Percentiles rank a stretch among this genome's conserved stretches.
These are phyloP conservation scores for Gardenia jasminoides DNA, from an alignment of 257 asterid species.

Conservation along the genomic window DNA sequence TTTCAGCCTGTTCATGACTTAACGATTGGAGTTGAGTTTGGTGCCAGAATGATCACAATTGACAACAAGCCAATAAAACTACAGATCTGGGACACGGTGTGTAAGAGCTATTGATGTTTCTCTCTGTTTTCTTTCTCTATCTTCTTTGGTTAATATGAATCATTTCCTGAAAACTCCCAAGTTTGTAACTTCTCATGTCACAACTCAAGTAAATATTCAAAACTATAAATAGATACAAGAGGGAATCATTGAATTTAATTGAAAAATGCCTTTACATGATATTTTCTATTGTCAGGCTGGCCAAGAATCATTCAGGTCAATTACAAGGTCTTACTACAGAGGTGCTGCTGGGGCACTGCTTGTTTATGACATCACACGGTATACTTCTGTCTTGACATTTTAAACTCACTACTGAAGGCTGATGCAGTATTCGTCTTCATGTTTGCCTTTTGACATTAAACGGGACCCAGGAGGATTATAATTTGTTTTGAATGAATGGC, in stretches of 20 bases:
- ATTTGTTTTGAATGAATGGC: not conserved
- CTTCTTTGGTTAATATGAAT: not conserved
- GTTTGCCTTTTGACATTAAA: not conserved
- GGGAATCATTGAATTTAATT: too few species aligned
- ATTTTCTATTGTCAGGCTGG: slow-evolving; percentile 54
- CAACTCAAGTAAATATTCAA: not conserved
- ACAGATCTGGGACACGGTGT: slow-evolving; percentile 87
- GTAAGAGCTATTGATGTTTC: slow-evolving; percentile 14
- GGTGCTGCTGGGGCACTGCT: slow-evolving; percentile 90
- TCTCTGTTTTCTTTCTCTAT: not conserved
- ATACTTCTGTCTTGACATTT: slow-evolving; percentile 10
- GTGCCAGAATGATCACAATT: slow-evolving; percentile 69
- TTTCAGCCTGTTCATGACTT: slow-evolving; percentile 83
- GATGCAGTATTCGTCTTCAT: not conserved
- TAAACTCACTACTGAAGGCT: not conserved
- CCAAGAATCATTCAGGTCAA: slow-evolving; percentile 79
- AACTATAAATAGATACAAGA: not conserved
- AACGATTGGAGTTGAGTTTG: slow-evolving; percentile 80
- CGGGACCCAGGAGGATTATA: not conserved
- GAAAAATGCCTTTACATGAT: not conserved
- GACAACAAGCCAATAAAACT: slow-evolving; percentile 71
- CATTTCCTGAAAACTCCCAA: not conserved
- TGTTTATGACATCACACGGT: slow-evolving; percentile 86
- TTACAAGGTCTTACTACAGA: slow-evolving; percentile 79
- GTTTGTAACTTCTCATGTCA: not conserved